Base-by-base conservation (phyloP, 1,139 yeast species). In the Zygosaccharomyces sapae region DNA sequence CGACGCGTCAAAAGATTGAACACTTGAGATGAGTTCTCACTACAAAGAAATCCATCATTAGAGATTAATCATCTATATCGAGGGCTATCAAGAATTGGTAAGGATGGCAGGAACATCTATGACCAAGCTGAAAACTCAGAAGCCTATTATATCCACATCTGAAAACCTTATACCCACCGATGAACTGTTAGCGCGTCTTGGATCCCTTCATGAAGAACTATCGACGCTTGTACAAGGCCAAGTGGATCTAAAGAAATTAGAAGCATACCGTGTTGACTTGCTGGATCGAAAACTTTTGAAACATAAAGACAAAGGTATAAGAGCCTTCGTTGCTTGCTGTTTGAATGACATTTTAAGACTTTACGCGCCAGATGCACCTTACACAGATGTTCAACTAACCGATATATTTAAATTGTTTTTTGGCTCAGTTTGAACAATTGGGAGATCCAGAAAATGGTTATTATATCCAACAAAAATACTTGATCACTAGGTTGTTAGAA, bases 291-390 rank as follows among this genome's bases (percentile, higher is more conserved):
- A 82, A 56, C 68, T 87, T 18, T 55, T 86, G 7, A 72, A 70
- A 35, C 84, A 84, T 59, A 70, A 79, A 44, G 88, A 87, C 58
- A 55, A 67, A 3, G 95, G 95, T 3, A 81, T 89, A 3, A 85
- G 82, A 55, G 81, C 90, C 0, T 79, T 74, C 50, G 76, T 77
- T 2, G 82, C 94, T 13, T 84, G 95, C 59, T 81, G 94, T 52
- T 57, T 89, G 8, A 76, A 90, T 3, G 96, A 89, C 63, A 71
- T 90, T 10, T 67, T 90, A 38, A 74, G 96, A 50, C 67, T 89
- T 8, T 83, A 75, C 62, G 97, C 96, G 0, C 97, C 97, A 0
- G 87, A 89, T 65, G 96, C 97, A 4, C 97, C 97, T 5, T 89
- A 77, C 65, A 80, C 86, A 1, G 80, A 81, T 31, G 56, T 69